These are phyloP conservation scores for Metarhizium rileyi DNA, from an alignment of 2,329 filamentous ascomycete species.

Conservation along the genomic window DNA sequence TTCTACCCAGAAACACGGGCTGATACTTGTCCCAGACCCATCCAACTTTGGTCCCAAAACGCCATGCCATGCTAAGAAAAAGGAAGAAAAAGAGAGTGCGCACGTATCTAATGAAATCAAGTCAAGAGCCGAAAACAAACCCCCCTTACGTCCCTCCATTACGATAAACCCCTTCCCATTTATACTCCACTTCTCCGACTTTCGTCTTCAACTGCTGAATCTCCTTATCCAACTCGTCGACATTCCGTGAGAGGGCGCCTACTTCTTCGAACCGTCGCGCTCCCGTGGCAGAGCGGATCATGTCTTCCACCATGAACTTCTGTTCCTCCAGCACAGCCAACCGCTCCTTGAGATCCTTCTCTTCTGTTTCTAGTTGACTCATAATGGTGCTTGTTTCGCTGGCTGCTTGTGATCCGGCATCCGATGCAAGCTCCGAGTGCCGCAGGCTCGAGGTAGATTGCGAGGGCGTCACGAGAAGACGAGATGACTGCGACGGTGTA, in stretches of 20 bases:
- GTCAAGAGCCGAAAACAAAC: background rate
- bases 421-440: slow-evolving; percentile 37
- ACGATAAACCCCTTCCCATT: slow-evolving; percentile 44
- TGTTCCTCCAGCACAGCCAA: slow-evolving; percentile 86
- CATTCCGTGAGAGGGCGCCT: slow-evolving; percentile 64
- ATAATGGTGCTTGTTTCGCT: slow-evolving; percentile 45
- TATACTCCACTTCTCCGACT: slow-evolving; percentile 54
- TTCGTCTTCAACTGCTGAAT: slow-evolving; percentile 59
- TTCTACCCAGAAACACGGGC: background rate
- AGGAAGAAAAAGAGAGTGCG: too few relatives aligned
- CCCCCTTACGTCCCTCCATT: slow-evolving; percentile 11
- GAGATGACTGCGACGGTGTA: slow-evolving; percentile 18
- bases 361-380: slow-evolving; percentile 63
- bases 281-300: slow-evolving; percentile 69
- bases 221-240: slow-evolving; percentile 73
- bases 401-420: slow-evolving; percentile 32
- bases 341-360: slow-evolving; percentile 69
- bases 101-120: background rate
- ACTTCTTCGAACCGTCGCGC: slow-evolving; percentile 81
- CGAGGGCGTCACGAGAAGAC: slow-evolving; percentile 25
- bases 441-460: slow-evolving; percentile 30
- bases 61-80: slow-evolving; percentile 25
- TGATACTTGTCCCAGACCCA: slow-evolving; percentile 1
- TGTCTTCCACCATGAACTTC: slow-evolving; percentile 76
- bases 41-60: slow-evolving; percentile 14